Evolutionary conservation across 148 eudicot species (phyloP), one percentile per base, ranked within the genome.

Genomic region (Gaultheria prostrata): DNA sequence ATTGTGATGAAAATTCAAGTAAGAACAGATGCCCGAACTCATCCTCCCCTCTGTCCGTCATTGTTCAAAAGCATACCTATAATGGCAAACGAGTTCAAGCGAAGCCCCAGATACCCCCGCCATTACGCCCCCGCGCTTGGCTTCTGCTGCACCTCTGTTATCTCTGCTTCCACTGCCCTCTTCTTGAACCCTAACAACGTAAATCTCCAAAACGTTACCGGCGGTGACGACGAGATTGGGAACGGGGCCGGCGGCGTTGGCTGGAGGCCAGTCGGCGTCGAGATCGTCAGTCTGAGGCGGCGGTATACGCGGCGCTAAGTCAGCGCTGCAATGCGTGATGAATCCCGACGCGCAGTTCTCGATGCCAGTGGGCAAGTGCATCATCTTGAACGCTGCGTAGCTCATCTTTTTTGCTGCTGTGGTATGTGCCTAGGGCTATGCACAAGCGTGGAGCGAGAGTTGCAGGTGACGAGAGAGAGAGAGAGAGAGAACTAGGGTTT

Each of bases 311-410:
- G 93, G 87, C 8, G 91, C 82, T 39, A 80, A 91, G 77, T 94
- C 97, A 63, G 98, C 86, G 77, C 86, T 71, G 80, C 91, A 92
- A 87, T 92, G 95, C n/a, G 98, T 92, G 82, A 97, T 84, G 84
- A 89, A 97, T 59, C 99, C 98, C 4, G 99, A 85, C 4, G 93
- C 97, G 78, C 95, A 96, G 82, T 93, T 89, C 86, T 96, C 98
- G 81, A 93, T 89, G 86, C 97, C 99, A 24, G 99, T 96, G 4
- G 98, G 90, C 79, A 87, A 88, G 86, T 96, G 99, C 97, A 94
- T 94, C 90, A 92, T 88, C 89, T 91, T 94, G 93, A 85, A 96
- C 48, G 97, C 97, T 20, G 97, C 99, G 95, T 82, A 96, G 80
- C 99, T 96, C 99, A 96, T 96, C 78, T 67, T 59, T 17, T 57